Percentiles rank a stretch among this genome's conserved stretches.
phyloP scores from a whole-genome alignment of 345 rosid species.

The Lepidium aucheri region DNA sequence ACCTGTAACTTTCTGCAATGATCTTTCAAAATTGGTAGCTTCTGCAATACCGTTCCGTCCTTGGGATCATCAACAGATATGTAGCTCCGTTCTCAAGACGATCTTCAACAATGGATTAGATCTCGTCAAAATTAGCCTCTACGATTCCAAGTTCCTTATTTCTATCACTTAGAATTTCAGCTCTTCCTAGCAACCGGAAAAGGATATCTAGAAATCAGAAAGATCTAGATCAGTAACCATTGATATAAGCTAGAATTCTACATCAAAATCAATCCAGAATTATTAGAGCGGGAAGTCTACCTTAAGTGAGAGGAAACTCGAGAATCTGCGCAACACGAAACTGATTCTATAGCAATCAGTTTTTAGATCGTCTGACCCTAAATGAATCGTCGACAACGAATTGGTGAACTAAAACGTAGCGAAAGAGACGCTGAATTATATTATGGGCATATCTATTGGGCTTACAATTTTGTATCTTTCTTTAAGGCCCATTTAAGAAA shows the following conservation, averaged over 20 bases:
- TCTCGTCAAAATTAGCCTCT: neutral
- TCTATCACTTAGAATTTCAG: neutral
- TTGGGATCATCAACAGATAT: neutral
- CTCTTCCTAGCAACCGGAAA: neutral
- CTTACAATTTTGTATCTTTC: neutral
- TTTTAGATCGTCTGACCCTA: conserved; percentile 24
- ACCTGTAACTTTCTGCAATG: neutral
- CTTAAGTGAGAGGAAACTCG: conserved; percentile 4
- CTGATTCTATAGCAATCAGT: conserved; percentile 20
- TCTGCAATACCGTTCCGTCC: neutral
- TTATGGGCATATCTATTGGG: conserved; percentile 12
- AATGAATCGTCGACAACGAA: conserved; percentile 9
- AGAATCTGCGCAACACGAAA: conserved; percentile 18
- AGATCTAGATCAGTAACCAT: conserved; percentile 23
- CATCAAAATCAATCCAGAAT: neutral
- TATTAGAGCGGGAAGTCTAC: conserved; percentile 1
- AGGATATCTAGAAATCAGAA: neutral
- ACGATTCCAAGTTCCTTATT: neutral
- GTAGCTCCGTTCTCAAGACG: neutral
- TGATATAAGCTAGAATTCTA: neutral
- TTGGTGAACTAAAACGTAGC: conserved; percentile 3
- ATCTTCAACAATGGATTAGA: conserved; percentile 1
- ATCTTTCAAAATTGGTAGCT: conserved; percentile 4
- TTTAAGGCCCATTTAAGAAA: neutral
- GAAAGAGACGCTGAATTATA: neutral